Conservation (phyloP, 2,329 filamentous ascomycete species). For the Fusarium compactum region DNA sequence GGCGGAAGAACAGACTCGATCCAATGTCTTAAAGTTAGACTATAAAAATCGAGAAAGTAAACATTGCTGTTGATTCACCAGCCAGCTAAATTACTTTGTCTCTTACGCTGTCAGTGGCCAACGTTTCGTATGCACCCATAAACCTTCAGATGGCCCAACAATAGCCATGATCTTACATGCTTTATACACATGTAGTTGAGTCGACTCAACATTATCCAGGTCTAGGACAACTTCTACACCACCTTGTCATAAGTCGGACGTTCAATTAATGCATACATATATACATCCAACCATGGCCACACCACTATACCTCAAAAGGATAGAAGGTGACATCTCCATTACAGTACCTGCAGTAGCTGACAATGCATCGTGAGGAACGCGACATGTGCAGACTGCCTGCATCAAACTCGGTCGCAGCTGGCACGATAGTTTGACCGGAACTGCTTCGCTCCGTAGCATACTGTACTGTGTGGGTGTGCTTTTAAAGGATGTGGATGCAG, state of each 20-base stretch:
- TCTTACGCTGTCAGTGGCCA: background rate
- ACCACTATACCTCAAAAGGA: conserved; percentile 23
- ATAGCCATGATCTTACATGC: background rate
- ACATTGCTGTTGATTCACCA: background rate
- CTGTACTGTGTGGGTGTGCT: background rate
- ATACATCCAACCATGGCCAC: conserved; percentile 1
- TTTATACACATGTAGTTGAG: background rate
- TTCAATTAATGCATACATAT: conserved; percentile 1
- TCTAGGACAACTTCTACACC: background rate
- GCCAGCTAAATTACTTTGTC: background rate
- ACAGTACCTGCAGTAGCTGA: conserved; percentile 34
- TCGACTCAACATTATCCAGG: background rate
- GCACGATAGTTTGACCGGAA: background rate
- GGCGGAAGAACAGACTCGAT: background rate
- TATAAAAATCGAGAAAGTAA: background rate
- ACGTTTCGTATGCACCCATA: background rate
- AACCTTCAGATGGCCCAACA: background rate
- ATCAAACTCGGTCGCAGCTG: conserved; percentile 6
- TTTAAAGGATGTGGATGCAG: background rate
- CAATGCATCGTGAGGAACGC: conserved; percentile 17
- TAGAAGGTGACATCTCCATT: conserved; percentile 6
- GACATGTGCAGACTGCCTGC: conserved; percentile 12
- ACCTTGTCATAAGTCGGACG: conserved; percentile 1
- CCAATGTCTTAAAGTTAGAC: background rate
- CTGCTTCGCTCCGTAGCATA: background rate